These are phyloP conservation scores for Magnusiomyces magnusii DNA, from an alignment of 1,139 yeast genomes.

Conservation along the genomic window DNA sequence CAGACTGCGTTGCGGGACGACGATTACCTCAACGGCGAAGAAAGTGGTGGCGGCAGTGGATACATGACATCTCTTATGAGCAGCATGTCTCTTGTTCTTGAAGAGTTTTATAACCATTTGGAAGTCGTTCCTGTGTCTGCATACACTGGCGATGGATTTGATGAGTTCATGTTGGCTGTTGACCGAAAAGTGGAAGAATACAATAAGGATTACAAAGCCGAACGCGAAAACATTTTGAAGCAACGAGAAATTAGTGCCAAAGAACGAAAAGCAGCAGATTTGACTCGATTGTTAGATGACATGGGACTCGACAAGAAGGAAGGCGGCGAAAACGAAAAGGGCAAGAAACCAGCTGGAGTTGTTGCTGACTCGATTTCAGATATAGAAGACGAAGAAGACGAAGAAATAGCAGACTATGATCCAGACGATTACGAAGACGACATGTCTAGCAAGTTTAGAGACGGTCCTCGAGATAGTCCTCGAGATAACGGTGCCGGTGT, in stretches of 20 bases:
- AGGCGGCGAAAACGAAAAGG: neutral
- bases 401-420: conserved; percentile 38
- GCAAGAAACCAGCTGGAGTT: conserved; percentile 5
- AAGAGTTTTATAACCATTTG: conserved; percentile 88
- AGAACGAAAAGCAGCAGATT: conserved; percentile 60
- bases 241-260: conserved; percentile 73
- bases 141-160: conserved; percentile 89
- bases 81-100: conserved; percentile 93
- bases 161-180: conserved; percentile 75
- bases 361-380: conserved; percentile 65
- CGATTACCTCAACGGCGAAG: conserved; percentile 53
- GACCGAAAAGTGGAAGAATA: conserved; percentile 86
- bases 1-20: conserved; percentile 64
- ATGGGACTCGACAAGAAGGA: conserved; percentile 46
- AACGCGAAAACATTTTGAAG: conserved; percentile 72
- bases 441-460: conserved; percentile 29
- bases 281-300: conserved; percentile 73
- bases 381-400: conserved; percentile 44
- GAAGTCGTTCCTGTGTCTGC: conserved; percentile 91
- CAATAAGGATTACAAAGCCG: conserved; percentile 72
- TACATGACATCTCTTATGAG: conserved; percentile 92
- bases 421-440: conserved; percentile 35
- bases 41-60: conserved; percentile 58
- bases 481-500: neutral
- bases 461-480: conserved; percentile 8